Percentiles rank a stretch among this genome's conserved stretches.
Conservation (phyloP, 805 yeast species). For the Nakazawaea pomicola region DNA sequence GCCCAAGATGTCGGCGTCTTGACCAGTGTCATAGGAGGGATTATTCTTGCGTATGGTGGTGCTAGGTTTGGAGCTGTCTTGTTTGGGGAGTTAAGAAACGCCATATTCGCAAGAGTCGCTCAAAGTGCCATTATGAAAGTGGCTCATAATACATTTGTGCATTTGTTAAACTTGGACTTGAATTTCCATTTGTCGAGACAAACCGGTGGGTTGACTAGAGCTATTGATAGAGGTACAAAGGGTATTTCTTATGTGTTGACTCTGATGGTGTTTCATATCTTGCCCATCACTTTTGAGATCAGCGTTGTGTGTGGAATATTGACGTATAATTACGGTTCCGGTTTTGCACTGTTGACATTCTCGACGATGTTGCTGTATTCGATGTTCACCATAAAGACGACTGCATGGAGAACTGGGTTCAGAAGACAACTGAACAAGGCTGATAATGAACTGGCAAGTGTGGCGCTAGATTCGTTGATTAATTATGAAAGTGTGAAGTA, state of each 20-base stretch:
- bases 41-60: slow-evolving; percentile 83
- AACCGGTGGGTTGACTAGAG: slow-evolving; percentile 94
- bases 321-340: slow-evolving; percentile 85
- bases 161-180: slow-evolving; percentile 76
- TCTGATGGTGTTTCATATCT: slow-evolving; percentile 96
- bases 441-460: slow-evolving; percentile 92
- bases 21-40: slow-evolving; percentile 58
- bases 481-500: slow-evolving; percentile 93
- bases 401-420: slow-evolving; percentile 94
- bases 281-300: slow-evolving; percentile 90
- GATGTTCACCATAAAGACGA: slow-evolving; percentile 81
- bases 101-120: slow-evolving; percentile 92
- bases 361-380: slow-evolving; percentile 88
- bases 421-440: slow-evolving; percentile 88
- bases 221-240: slow-evolving; percentile 96
- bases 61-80: slow-evolving; percentile 93
- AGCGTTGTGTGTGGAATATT: slow-evolving; percentile 89
- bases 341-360: slow-evolving; percentile 86
- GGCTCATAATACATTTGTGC: slow-evolving; percentile 82
- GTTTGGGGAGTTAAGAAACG: slow-evolving; percentile 92
- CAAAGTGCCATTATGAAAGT: slow-evolving; percentile 90
- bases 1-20: slow-evolving; percentile 53
- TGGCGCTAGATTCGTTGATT: slow-evolving; percentile 88
- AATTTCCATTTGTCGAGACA: slow-evolving; percentile 88
- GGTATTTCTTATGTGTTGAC: slow-evolving; percentile 91